These are phyloP conservation scores for Barnettozyma wickerhamii DNA, from an alignment of 805 yeast genomes.

Conservation along the genomic window DNA sequence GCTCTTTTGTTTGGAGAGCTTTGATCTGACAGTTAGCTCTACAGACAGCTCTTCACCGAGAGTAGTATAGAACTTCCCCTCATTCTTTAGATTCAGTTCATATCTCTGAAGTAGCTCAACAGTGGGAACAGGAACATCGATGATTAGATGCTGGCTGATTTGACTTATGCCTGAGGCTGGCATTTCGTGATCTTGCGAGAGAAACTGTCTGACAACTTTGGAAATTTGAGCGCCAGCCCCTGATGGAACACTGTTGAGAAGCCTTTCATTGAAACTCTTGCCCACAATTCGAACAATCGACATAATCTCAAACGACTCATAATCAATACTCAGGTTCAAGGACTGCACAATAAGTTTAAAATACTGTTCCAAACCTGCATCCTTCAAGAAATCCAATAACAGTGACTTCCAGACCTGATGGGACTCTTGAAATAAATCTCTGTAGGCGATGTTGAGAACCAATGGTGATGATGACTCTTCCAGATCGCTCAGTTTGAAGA, in stretches of 20 bases:
- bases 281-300: neutral
- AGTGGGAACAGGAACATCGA: conserved; percentile 60
- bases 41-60: conserved; percentile 63
- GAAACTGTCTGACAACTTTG: neutral
- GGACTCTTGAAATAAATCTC: conserved; percentile 45
- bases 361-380: conserved; percentile 3
- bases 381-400: conserved; percentile 13
- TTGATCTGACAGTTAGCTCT: conserved; percentile 34
- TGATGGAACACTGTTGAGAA: neutral
- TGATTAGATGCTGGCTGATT: conserved; percentile 27
- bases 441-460: conserved; percentile 40
- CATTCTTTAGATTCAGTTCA: conserved; percentile 34
- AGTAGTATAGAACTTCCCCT: conserved; percentile 37
- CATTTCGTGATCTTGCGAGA: neutral
- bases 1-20: conserved; percentile 19
- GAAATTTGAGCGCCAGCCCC: neutral
- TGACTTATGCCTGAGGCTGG: neutral
- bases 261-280: neutral
- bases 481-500: conserved; percentile 45
- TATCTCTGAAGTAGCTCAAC: conserved; percentile 58
- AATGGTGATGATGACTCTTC: conserved; percentile 32
- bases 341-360: neutral
- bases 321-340: conserved; percentile 6
- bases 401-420: conserved; percentile 20
- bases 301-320: conserved; percentile 6